phyloP scores from a whole-genome alignment of 2,329 filamentous ascomycete genomes.

The Pseudogymnoascus sp. region DNA sequence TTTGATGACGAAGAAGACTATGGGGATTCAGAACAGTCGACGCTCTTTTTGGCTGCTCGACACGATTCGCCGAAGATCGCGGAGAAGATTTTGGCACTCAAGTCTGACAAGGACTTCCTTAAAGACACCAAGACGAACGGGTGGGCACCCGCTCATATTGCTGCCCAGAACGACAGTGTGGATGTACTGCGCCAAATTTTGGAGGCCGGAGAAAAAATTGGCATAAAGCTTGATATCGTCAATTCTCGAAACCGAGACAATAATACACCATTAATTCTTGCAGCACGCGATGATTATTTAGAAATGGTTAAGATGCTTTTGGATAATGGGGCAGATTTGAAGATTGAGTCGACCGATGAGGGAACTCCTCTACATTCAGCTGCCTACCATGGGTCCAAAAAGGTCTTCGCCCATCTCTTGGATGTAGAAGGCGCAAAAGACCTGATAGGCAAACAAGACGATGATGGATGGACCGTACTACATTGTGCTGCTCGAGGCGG shows the following conservation, averaged over 20 bases:
- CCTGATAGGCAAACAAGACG: not conserved
- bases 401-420: not conserved
- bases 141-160: not conserved
- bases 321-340: not conserved
- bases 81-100: not conserved
- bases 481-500: not conserved
- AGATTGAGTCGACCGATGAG: not conserved
- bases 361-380: not conserved
- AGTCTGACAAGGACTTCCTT: not conserved
- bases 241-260: not conserved
- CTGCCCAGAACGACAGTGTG: not conserved
- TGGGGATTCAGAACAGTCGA: not conserved
- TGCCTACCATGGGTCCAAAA: not conserved
- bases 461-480: not conserved
- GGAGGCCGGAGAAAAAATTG: not conserved
- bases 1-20: not conserved
- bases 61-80: not conserved
- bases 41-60: not conserved
- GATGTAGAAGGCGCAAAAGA: not conserved
- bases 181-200: not conserved
- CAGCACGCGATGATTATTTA: not conserved
- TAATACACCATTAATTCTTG: not conserved
- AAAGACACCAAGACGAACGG: not conserved
- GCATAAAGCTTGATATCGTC: not conserved
- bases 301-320: not conserved